Conservation (phyloP, 1,284 basidiomycete species). For the Mycena sp. region DNA sequence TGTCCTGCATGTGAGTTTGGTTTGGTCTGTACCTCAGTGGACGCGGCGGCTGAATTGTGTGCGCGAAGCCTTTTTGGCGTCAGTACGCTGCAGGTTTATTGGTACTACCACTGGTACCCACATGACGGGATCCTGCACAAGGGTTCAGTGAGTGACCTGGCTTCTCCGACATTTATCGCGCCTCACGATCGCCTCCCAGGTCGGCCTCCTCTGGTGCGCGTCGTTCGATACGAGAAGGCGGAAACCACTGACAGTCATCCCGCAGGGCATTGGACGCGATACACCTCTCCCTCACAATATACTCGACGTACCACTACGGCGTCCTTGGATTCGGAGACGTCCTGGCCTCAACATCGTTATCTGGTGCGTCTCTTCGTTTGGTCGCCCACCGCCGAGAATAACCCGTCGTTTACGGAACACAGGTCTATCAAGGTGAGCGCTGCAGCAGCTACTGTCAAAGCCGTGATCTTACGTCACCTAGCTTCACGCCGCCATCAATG, state of each 20-base stretch:
- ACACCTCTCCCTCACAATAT: conserved; percentile 35
- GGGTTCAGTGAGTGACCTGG: conserved; percentile 42
- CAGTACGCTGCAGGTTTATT: conserved; percentile 50
- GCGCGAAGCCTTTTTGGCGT: conserved; percentile 49
- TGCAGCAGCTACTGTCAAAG: background rate
- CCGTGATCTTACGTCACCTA: background rate
- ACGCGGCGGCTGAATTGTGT: background rate
- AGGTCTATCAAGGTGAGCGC: conserved; percentile 15
- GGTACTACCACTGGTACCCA: conserved; percentile 50
- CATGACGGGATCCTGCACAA: conserved; percentile 48
- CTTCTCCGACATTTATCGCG: background rate
- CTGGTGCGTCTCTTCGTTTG: background rate
- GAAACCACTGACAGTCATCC: background rate
- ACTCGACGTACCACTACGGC: conserved; percentile 38
- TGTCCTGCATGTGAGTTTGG: conserved; percentile 15
- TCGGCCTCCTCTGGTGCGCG: conserved; percentile 33
- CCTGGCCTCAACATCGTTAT: background rate
- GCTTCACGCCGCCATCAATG: conserved; percentile 28
- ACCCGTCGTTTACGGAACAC: too few relatives aligned
- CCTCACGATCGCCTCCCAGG: conserved; percentile 8
- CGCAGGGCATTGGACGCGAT: conserved; percentile 34
- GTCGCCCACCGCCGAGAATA: background rate
- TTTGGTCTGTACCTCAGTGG: background rate
- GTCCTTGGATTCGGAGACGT: conserved; percentile 13
- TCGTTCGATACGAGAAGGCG: background rate